These are phyloP conservation scores for Setomelanomma holmii DNA, from an alignment of 2,329 filamentous ascomycete species.

Conservation along the genomic window DNA sequence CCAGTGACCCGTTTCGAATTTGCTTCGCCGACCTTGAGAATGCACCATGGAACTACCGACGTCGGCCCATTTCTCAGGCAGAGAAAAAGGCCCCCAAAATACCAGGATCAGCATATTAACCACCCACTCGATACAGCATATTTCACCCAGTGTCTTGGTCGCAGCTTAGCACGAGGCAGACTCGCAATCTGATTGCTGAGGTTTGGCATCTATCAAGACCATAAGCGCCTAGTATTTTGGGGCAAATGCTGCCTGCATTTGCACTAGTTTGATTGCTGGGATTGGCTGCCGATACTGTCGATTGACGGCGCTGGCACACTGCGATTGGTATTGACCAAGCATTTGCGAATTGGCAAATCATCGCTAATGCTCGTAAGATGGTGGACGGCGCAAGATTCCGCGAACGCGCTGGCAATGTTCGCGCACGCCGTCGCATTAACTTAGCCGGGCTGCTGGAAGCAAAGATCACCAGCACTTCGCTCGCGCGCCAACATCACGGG, in stretches of 20 bases:
- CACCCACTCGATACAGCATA: slow-evolving; percentile 2
- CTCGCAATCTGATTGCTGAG: slow-evolving; percentile 17
- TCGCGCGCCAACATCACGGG: not conserved
- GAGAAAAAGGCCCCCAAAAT: slow-evolving; percentile 10
- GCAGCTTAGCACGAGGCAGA: slow-evolving; percentile 14
- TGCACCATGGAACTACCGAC: slow-evolving; percentile 2
- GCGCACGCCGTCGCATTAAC: too few relatives aligned
- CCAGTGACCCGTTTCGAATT: not conserved
- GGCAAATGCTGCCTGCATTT: not conserved
- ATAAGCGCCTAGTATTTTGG: slow-evolving; percentile 11
- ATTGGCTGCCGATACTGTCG: not conserved
- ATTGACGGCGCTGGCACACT: not conserved
- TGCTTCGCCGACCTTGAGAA: not conserved
- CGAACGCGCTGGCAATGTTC: too few relatives aligned
- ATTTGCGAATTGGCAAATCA: not conserved
- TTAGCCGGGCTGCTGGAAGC: too few relatives aligned
- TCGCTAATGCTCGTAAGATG: not conserved
- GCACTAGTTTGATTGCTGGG: not conserved
- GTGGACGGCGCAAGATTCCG: too few relatives aligned
- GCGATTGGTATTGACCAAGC: not conserved
- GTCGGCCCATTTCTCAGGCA: slow-evolving; percentile 1
- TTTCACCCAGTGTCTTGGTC: slow-evolving; percentile 13
- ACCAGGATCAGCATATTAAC: slow-evolving; percentile 11
- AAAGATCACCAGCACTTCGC: not conserved
- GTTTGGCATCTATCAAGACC: slow-evolving; percentile 4